Base-by-base conservation (phyloP, 2,329 filamentous ascomycete species). In the Colletotrichum sp. region DNA sequence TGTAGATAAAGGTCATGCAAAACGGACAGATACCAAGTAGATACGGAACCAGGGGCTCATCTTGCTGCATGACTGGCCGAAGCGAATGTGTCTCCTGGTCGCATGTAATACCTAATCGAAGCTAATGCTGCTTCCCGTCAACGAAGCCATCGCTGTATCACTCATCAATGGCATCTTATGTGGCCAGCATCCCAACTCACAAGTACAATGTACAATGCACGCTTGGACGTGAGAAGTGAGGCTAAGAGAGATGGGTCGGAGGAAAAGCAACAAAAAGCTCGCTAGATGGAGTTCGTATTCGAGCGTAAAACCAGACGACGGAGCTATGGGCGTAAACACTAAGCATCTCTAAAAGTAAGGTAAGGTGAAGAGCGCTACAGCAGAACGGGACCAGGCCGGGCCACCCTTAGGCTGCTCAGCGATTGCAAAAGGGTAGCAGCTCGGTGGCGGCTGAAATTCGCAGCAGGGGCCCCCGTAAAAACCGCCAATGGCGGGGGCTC, bases 251-350 rank as follows among this genome's bases (percentile, higher is more conserved):
- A 43, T 36, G 16, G 71, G 58, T 70, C 71, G 15, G 48, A 55
- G 56, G 73, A 73, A 75, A 75, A 75, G 73, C 62, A 75, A 73
- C 16, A 8, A 67, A 27, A 30, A 70, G 43, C 43, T 52, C 43
- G 43, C 43, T 52, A 52, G 43, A 52, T 18, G 58, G 13, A 43
- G 27, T 32, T 66, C 43, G 64, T 66, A 55, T 66, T 22, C 43
- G 25, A 66, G 39, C 39, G 13, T 15, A n/a, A 15, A 32, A 12
- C 30, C 32, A 62, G 43, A 52, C 43, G 43, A 52, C 43, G 10
- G 43, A 52, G 43, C 43, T 3, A 52, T 52, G 43, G 22, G 27
- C 25, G n/a, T 8, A 8, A 30, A 61, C 56, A n/a, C 27, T 30
- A 61, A 48, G 36, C 27, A n/a, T 16, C 27, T 58, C 22, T 15